Percentiles rank a stretch among this genome's conserved stretches.
Conservation (phyloP, 148 eudicot genomes). For the Silene uniflora region DNA sequence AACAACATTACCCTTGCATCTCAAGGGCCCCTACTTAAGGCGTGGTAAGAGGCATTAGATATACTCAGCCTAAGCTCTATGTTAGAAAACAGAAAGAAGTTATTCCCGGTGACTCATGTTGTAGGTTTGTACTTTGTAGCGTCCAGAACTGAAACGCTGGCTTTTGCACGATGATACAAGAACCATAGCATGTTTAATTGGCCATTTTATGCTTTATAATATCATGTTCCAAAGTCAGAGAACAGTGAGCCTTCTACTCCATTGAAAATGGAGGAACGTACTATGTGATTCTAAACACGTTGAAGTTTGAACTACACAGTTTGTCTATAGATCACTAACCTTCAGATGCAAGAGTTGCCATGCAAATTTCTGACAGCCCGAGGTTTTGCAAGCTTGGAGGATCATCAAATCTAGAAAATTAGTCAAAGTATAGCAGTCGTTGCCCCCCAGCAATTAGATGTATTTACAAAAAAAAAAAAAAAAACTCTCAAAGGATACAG, state of each 20-base stretch:
- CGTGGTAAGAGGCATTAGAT: too few relatives aligned
- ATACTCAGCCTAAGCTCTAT: too few relatives aligned
- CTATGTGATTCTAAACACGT: neutral
- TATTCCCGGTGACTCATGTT: too few relatives aligned
- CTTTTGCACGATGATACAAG: too few relatives aligned
- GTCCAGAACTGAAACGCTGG: too few relatives aligned
- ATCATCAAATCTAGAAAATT: constrained; percentile 60
- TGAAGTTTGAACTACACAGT: neutral
- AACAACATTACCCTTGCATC: neutral
- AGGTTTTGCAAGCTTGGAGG: constrained; percentile 61
- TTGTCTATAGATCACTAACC: constrained; percentile 40
- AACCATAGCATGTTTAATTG: too few relatives aligned
- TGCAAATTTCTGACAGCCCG: constrained; percentile 78
- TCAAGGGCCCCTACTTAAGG: too few relatives aligned
- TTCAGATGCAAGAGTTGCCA: constrained; percentile 82
- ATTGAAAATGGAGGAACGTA: neutral
- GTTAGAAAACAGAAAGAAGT: too few relatives aligned
- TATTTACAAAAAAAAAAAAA: neutral
- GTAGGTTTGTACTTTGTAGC: too few relatives aligned
- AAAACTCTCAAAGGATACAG: constrained; percentile 55
- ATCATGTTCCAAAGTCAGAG: too few relatives aligned
- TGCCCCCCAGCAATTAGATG: neutral
- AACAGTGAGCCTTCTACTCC: neutral
- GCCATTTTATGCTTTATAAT: too few relatives aligned
- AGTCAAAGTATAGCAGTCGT: constrained; percentile 36